Base-by-base conservation (phyloP, 1,284 basidiomycete species). In the Tilletia setariae region DNA sequence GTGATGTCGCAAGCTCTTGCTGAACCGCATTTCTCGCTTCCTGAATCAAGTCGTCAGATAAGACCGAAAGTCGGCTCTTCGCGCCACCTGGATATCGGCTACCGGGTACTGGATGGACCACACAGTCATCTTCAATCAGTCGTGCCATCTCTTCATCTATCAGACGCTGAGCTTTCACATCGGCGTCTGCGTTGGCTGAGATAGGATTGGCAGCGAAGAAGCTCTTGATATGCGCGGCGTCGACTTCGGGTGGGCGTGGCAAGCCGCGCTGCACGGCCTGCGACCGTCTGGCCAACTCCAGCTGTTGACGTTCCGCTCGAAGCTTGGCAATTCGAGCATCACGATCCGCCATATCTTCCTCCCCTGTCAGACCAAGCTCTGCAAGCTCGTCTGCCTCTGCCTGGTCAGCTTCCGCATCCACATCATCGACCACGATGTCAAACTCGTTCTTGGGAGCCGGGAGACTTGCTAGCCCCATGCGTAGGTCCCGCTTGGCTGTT, bases 371-470 rank as follows among this genome's bases (percentile, higher is more conserved):
- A 2, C 44, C 47, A n/a, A 68, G n/a, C 19, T 67, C 44, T 16
- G 65, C 66, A 2, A 68, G 69, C 0, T 66, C 65, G 23, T 67
- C 49, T 6, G 68, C 56, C 25, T 70, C 75, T 1, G 51, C 59
- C 6, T 53, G 51, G 13, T 67, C 49, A 3, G 72, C 67, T 2
- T 72, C 65, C 2, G 68, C 87, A 69, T 93, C 93, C 28, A 91
- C 90, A 73, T 93, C 92, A 3, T 93, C 93, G 3, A 97, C 89
- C 28, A 95, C 88, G 53, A 99, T 85, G 83, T 98, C 94, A 78
- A 98, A 98, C 83, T 98, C 95, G 83, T 98, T 98, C 85, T 97
- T 93, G 0, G 96, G 94, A 74, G 89, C 90, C 0, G 96, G 96
- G 19, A 99, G 86, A 71, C 85, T 89, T 81, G 87, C 87, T 83